Conservation (phyloP, 129 eudicot genomes). For the Lonicera japonica region DNA sequence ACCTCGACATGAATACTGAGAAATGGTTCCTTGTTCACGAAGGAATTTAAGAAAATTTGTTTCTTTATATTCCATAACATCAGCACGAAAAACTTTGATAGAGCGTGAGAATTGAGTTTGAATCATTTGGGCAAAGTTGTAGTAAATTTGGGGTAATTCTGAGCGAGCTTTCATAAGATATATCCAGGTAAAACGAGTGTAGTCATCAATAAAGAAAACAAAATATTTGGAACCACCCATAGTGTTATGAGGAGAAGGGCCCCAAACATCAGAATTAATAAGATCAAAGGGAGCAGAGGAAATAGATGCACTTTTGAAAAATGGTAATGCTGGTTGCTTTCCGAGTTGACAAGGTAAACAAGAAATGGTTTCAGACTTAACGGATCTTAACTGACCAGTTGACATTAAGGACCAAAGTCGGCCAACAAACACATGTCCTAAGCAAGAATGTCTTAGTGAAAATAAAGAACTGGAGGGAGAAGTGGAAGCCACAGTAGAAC, state of each 20-base stretch:
- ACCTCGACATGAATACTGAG: neutral
- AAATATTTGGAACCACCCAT: conserved; percentile 7
- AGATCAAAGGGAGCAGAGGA: conserved; percentile 6
- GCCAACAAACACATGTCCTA: neutral
- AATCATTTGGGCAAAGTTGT: neutral
- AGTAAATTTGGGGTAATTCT: conserved; percentile 2
- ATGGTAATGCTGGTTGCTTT: conserved; percentile 7
- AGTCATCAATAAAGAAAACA: conserved; percentile 8
- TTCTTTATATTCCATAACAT: conserved; percentile 6
- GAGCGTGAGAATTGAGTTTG: neutral
- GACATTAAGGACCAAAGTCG: neutral
- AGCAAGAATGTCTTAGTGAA: neutral
- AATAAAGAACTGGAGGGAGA: too few species aligned
- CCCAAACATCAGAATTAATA: conserved; percentile 14
- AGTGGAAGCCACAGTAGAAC: too few species aligned
- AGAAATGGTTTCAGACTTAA: neutral
- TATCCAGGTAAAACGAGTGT: conserved; percentile 9
- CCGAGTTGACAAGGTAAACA: conserved; percentile 14
- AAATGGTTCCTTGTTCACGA: neutral
- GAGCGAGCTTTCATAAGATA: conserved; percentile 7
- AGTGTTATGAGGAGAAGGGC: neutral
- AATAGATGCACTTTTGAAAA: neutral
- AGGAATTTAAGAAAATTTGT: neutral
- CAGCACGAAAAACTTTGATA: neutral
- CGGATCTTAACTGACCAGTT: conserved; percentile 1